Evolutionary conservation across 768 basidiomycete genomes (phyloP).

Genomic region (Nidularia pulvinata): DNA sequence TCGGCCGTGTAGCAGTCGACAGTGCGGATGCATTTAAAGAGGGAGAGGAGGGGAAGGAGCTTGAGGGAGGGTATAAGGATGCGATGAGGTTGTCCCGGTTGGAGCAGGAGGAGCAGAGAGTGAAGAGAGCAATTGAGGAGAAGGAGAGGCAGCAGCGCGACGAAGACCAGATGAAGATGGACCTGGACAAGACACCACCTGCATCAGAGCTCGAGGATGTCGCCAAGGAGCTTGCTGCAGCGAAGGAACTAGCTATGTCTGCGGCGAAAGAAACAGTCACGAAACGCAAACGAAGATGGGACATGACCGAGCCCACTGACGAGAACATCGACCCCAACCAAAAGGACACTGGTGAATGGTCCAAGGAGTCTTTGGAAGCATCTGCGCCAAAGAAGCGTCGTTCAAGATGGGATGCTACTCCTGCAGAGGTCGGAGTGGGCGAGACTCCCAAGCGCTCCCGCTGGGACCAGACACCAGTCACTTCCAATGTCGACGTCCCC

Average conservation of each 20-base stretch:
- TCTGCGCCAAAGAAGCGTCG: conserved; percentile 88
- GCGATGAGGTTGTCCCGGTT: conserved; percentile 90
- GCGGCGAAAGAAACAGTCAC: conserved; percentile 36
- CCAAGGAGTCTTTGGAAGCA: conserved; percentile 71
- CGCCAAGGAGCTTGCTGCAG: conserved; percentile 64
- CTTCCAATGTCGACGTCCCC: conserved; percentile 64
- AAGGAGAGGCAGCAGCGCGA: conserved; percentile 80
- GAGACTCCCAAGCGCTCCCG: conserved; percentile 89
- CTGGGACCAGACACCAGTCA: conserved; percentile 94
- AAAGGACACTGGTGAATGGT: conserved; percentile 66
- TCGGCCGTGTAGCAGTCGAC: conserved; percentile 80
- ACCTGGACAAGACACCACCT: conserved; percentile 91
- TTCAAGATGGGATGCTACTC: conserved; percentile 96
- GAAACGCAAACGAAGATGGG: conserved; percentile 85
- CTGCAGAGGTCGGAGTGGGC: conserved; percentile 59
- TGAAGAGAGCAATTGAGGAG: conserved; percentile 85
- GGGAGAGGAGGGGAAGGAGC: conserved; percentile 62
- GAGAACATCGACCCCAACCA: conserved; percentile 67
- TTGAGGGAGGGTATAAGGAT: conserved; percentile 93
- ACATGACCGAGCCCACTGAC: conserved; percentile 60
- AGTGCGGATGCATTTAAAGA: conserved; percentile 80
- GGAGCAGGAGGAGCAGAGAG: conserved; percentile 91
- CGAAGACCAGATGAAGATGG: conserved; percentile 76
- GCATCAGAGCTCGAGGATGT: conserved; percentile 77
- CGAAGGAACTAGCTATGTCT: conserved; percentile 35